A percentile compares a stretch with the other conserved stretches of the same genome.
Conservation (phyloP, 1,139 yeast genomes). For the Candida tetrigidarum region DNA sequence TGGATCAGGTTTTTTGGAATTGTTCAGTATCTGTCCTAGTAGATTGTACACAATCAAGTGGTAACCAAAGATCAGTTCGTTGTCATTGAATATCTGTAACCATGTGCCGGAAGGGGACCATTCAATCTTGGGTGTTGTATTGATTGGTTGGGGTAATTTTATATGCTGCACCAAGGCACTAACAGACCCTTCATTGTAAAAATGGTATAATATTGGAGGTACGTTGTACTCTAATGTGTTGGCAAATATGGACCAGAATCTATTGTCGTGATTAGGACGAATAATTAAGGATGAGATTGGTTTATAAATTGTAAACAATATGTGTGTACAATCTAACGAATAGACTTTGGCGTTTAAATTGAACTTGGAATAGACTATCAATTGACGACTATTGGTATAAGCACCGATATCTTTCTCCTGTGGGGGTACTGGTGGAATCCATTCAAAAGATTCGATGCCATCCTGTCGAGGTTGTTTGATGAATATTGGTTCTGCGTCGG, state of each 20-base stretch:
- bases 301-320: slow-evolving; percentile 36
- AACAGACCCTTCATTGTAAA: slow-evolving; percentile 37
- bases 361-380: slow-evolving; percentile 34
- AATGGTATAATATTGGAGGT: slow-evolving; percentile 36
- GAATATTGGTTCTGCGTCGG: slow-evolving; percentile 28
- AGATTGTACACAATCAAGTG: slow-evolving; percentile 31
- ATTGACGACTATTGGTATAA: slow-evolving; percentile 37
- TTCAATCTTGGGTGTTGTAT: slow-evolving; percentile 22
- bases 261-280: slow-evolving; percentile 25
- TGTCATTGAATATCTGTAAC: slow-evolving; percentile 32
- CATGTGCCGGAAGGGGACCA: slow-evolving; percentile 45
- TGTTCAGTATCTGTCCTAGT: slow-evolving; percentile 24
- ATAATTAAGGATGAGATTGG: slow-evolving; percentile 26
- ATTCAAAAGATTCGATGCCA: slow-evolving; percentile 36
- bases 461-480: slow-evolving; percentile 32
- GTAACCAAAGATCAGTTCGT: slow-evolving; percentile 34
- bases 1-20: slow-evolving; percentile 17
- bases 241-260: slow-evolving; percentile 41
- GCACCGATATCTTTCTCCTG: slow-evolving; percentile 27
- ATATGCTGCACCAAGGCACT: slow-evolving; percentile 31
- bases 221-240: slow-evolving; percentile 19
- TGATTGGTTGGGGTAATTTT: slow-evolving; percentile 22
- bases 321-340: slow-evolving; percentile 42
- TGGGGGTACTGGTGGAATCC: slow-evolving; percentile 32
- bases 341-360: slow-evolving; percentile 36